Conservation (phyloP, 331 rosid species). For the Rhamnella rubrinervis region DNA sequence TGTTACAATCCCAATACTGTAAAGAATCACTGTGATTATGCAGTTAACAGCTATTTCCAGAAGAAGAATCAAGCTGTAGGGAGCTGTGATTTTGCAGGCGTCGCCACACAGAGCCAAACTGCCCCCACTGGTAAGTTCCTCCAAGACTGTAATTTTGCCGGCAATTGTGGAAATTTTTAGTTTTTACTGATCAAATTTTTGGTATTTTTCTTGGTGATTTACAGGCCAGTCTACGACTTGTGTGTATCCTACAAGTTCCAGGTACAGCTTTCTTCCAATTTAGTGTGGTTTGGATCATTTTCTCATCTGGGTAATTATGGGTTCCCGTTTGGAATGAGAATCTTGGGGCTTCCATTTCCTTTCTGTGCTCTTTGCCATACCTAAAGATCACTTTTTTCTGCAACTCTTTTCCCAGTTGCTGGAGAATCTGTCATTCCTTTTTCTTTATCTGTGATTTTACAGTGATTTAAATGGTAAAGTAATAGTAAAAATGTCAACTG, state of each 20-base stretch:
- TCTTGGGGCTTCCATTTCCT: too few species aligned
- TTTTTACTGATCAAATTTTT: slow-evolving; percentile 11
- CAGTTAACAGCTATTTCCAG: slow-evolving; percentile 89
- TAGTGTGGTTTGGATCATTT: too few species aligned
- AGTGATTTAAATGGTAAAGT: not conserved
- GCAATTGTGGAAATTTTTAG: not conserved
- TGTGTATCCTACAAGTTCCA: slow-evolving; percentile 65
- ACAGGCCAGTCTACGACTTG: slow-evolving; percentile 61
- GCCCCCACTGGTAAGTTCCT: slow-evolving; percentile 50
- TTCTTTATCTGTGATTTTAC: too few species aligned
- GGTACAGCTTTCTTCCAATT: slow-evolving; percentile 36
- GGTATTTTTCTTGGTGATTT: slow-evolving; percentile 23
- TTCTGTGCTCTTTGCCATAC: too few species aligned
- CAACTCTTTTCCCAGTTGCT: too few species aligned
- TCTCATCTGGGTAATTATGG: too few species aligned
- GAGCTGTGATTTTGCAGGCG: slow-evolving; percentile 78
- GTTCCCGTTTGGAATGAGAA: too few species aligned
- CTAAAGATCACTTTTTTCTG: too few species aligned
- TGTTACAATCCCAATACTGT: slow-evolving; percentile 82
- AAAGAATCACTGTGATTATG: slow-evolving; percentile 84
- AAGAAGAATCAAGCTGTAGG: slow-evolving; percentile 56
- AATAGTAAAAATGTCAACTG: too few species aligned
- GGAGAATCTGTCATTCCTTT: too few species aligned
- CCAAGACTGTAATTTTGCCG: not conserved
- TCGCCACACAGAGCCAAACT: slow-evolving; percentile 41